Conservation (phyloP, 768 basidiomycete species). For the Leccinum aurantiacum region DNA sequence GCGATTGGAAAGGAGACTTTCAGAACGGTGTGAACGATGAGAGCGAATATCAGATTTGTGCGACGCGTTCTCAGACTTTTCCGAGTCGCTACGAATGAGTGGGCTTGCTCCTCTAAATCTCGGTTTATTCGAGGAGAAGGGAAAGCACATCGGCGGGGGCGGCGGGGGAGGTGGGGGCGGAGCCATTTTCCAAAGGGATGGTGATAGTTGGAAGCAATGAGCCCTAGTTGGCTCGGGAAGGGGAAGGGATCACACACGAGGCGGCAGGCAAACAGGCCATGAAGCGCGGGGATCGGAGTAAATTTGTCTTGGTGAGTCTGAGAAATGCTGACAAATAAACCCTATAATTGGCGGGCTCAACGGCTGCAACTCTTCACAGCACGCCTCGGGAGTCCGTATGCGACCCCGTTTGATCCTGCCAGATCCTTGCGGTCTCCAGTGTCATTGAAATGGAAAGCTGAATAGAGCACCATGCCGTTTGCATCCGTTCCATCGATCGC, state of each 20-base stretch:
- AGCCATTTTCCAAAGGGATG: slow-evolving; percentile 40
- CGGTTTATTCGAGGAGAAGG: slow-evolving; percentile 41
- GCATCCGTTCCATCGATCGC: slow-evolving; percentile 14
- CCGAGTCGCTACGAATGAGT: slow-evolving; percentile 35
- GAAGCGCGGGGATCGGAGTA: slow-evolving; percentile 17
- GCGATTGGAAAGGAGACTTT: slow-evolving; percentile 19
- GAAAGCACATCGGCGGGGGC: slow-evolving; percentile 59
- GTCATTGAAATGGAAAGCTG: slow-evolving; percentile 17
- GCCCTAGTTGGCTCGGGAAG: slow-evolving; percentile 17
- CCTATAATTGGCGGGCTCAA: slow-evolving; percentile 15
- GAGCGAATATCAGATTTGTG: slow-evolving; percentile 28
- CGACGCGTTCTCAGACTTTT: slow-evolving; percentile 49
- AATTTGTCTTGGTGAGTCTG: slow-evolving; percentile 25
- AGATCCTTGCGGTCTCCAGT: slow-evolving; percentile 13
- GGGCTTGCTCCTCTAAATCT: slow-evolving; percentile 31
- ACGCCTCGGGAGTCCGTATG: slow-evolving; percentile 15
- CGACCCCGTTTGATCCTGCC: slow-evolving; percentile 24
- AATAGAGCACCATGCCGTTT: slow-evolving; percentile 11
- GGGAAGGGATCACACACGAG: slow-evolving; percentile 30
- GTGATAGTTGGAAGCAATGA: slow-evolving; percentile 20
- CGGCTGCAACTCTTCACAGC: slow-evolving; percentile 7
- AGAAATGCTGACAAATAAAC: slow-evolving; percentile 27
- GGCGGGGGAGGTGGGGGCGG: slow-evolving; percentile 49
- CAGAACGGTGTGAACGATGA: slow-evolving; percentile 30
- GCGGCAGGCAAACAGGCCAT: slow-evolving; percentile 28